Evolutionary conservation across 352 stramenopile species (phyloP), one percentile per base, ranked within the genome.

Genomic region (Phytophthora aleatoria): DNA sequence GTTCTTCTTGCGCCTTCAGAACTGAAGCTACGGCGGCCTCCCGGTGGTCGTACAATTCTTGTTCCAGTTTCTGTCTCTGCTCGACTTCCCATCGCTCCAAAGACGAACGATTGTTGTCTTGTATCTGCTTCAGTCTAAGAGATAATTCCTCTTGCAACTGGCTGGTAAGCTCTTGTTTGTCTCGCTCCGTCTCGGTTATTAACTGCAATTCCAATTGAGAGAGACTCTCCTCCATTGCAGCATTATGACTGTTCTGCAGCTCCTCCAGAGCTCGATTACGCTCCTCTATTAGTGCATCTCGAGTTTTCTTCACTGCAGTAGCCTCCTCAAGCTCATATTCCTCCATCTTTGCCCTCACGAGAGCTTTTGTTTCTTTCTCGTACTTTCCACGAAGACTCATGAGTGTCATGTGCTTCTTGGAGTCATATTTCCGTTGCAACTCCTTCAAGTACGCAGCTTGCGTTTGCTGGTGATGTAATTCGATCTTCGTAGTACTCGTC

Each of bases 361-460:
- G 57, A 2, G 71, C 44, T 35, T 87, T 84, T 2, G 79, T 86
- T 33, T 90, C 76, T 16, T 57, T 67, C 42, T 91, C 80, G 49
- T 73, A 79, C n/a, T 68, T 64, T 20, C 87, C 81, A 41, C 74
- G 77, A 28, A 89, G 41, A 9, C 54, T 44, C 41, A 89, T 62
- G 3, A 90, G 49, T 28, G 69, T 56, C 69, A 89, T 68, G 30
- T 82, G 75, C 52, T 87, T 85, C 54, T 83, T 87, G 6, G 79
- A 89, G 41, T 86, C 75, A 36, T 82, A 90, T 57, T 87, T 85
- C 43, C 77, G 79, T 57, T 82, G 73, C 30, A 90, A 62, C 20
- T 90, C 79, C 49, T 79, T 72, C 38, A 90, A 47, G 30, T 84
- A 81, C 9, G 50, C 11, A 0, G 28, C 30, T 48, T 85, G 77